phyloP scores from a whole-genome alignment of 2,329 filamentous ascomycete species.

The Colletotrichum lini region DNA sequence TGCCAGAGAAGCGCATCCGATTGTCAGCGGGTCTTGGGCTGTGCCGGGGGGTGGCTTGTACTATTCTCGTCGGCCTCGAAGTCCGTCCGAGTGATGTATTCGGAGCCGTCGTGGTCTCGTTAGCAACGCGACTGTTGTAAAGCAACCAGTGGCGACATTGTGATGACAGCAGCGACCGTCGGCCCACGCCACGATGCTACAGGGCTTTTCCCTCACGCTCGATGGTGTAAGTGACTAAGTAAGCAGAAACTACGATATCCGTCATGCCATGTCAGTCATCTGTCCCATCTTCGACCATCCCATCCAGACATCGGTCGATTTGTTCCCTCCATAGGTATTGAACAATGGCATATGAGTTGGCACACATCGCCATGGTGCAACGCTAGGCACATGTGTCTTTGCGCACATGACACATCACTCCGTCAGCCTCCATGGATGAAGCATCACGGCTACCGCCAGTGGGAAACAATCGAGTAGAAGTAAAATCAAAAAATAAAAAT shows the following conservation, averaged over 20 bases:
- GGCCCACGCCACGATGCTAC: background rate
- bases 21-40: background rate
- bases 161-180: background rate
- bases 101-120: background rate
- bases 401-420: constrained; percentile 1
- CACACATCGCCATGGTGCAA: constrained; percentile 10
- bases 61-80: background rate
- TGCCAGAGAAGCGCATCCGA: background rate
- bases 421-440: background rate
- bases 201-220: constrained; percentile 17
- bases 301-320: constrained; percentile 25
- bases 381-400: background rate
- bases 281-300: constrained; percentile 40
- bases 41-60: background rate
- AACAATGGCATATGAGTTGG: background rate
- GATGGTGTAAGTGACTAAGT: no score
- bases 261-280: background rate
- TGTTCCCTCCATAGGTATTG: constrained; percentile 10
- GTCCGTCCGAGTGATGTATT: background rate
- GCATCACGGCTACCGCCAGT: background rate
- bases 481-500: background rate
- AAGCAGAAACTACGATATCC: no score
- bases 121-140: background rate
- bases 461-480: background rate
- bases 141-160: background rate